Conservation (phyloP, 345 rosid genomes). For the Eucalyptus fibrosa region DNA sequence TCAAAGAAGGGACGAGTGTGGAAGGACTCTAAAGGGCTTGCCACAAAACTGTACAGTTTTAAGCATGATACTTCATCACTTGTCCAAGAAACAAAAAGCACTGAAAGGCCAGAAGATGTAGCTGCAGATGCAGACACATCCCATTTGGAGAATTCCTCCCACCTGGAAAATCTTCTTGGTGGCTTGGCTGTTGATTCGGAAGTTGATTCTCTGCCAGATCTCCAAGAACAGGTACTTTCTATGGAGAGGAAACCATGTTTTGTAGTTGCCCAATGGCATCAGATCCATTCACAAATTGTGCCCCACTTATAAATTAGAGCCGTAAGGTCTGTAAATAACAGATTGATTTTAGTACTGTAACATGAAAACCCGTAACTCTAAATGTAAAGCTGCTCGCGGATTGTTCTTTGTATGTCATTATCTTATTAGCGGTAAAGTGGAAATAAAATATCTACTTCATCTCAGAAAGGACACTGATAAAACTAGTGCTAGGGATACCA, state of each 20-base stretch:
- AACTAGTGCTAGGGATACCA: not conserved
- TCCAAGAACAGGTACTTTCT: constrained; percentile 66
- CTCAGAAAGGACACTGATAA: not conserved
- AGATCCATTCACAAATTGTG: not conserved
- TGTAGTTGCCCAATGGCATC: not conserved
- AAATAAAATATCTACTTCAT: not conserved
- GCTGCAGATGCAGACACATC: constrained; percentile 12
- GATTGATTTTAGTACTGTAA: not conserved
- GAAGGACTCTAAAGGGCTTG: constrained; percentile 82
- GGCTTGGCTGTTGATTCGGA: constrained; percentile 25
- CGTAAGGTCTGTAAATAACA: not conserved
- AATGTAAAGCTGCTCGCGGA: not conserved
- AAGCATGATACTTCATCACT: constrained; percentile 43
- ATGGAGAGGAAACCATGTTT: not conserved
- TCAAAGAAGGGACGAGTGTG: constrained; percentile 36
- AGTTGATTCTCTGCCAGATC: constrained; percentile 59
- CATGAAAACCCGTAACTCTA: not conserved
- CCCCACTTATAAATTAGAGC: not conserved
- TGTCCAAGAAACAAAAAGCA: constrained; percentile 17
- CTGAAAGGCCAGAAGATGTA: constrained; percentile 12
- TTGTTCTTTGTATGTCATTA: not conserved
- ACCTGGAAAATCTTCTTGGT: constrained; percentile 26
- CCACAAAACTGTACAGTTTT: constrained; percentile 76
- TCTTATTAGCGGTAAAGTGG: not conserved
- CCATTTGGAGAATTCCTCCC: constrained; percentile 10